Conservation (phyloP, 345 rosid species). For the Firmiana major region DNA sequence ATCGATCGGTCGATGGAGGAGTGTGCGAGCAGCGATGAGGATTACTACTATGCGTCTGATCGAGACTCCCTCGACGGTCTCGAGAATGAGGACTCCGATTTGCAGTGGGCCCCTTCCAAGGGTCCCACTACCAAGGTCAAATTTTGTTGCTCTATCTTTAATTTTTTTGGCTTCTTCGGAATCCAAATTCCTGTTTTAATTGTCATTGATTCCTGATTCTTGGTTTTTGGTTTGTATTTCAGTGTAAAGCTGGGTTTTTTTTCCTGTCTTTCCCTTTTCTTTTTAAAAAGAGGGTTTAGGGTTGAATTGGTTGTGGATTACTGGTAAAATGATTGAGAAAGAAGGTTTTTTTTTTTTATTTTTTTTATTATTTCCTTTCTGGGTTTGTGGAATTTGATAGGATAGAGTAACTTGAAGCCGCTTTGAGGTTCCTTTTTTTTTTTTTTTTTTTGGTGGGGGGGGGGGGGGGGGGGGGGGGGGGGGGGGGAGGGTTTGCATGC, state of each 20-base stretch:
- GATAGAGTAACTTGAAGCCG: neutral
- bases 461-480: no score
- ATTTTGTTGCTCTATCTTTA: neutral
- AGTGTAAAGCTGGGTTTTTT: neutral
- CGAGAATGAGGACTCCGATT: slow-evolving; percentile 54
- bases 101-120: slow-evolving; percentile 37
- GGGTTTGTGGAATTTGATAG: neutral
- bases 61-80: slow-evolving; percentile 61
- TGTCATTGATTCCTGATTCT: neutral
- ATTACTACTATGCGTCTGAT: slow-evolving; percentile 56
- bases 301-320: neutral
- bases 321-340: neutral
- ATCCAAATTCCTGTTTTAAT: neutral
- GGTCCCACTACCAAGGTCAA: slow-evolving; percentile 55
- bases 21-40: slow-evolving; percentile 48
- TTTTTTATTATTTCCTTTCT: neutral
- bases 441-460: no score
- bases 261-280: no score
- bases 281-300: neutral
- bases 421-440: neutral
- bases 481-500: neutral
- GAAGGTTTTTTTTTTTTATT: neutral
- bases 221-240: neutral
- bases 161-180: neutral
- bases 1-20: slow-evolving; percentile 48